phyloP scores from a whole-genome alignment of 1,284 basidiomycete species.

The Melampsora abietis-canadensis region DNA sequence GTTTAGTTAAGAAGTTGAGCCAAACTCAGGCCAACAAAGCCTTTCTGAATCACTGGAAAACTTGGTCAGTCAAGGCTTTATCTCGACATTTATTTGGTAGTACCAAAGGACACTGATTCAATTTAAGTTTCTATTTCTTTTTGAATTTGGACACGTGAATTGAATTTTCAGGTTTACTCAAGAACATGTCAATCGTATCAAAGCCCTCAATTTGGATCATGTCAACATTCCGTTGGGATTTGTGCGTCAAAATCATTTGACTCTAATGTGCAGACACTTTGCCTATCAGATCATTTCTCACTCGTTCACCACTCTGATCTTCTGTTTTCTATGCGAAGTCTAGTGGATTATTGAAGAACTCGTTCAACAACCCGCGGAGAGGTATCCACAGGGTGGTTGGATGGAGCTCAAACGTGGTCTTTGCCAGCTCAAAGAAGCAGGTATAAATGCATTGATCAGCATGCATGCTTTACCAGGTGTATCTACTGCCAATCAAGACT shows the following conservation, averaged over 20 bases:
- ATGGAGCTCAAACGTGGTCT: slow-evolving; percentile 55
- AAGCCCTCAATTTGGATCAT: slow-evolving; percentile 64
- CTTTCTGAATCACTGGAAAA: slow-evolving; percentile 65
- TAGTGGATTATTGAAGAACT: slow-evolving; percentile 69
- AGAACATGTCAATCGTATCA: slow-evolving; percentile 61
- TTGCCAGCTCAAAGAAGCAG: slow-evolving; percentile 27
- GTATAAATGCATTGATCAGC: slow-evolving; percentile 28
- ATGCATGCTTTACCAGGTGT: slow-evolving; percentile 70
- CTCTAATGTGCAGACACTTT: not conserved
- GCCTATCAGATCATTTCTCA: not conserved
- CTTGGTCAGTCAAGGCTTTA: slow-evolving; percentile 42
- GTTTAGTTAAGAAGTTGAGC: slow-evolving; percentile 59
- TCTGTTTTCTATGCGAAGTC: too few species aligned
- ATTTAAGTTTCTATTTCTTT: slow-evolving; percentile 45
- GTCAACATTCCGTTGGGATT: slow-evolving; percentile 73
- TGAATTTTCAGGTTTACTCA: slow-evolving; percentile 64
- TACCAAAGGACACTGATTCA: too few species aligned
- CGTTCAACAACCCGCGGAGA: slow-evolving; percentile 63
- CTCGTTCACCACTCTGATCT: not conserved
- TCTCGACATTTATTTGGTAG: too few species aligned
- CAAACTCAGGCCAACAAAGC: slow-evolving; percentile 60
- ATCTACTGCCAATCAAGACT: slow-evolving; percentile 61
- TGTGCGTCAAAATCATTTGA: slow-evolving; percentile 26
- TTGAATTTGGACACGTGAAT: not conserved
- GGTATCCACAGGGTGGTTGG: slow-evolving; percentile 68